These are phyloP conservation scores for Linderniella brevidens DNA, from an alignment of 257 asterid species.

Conservation along the genomic window DNA sequence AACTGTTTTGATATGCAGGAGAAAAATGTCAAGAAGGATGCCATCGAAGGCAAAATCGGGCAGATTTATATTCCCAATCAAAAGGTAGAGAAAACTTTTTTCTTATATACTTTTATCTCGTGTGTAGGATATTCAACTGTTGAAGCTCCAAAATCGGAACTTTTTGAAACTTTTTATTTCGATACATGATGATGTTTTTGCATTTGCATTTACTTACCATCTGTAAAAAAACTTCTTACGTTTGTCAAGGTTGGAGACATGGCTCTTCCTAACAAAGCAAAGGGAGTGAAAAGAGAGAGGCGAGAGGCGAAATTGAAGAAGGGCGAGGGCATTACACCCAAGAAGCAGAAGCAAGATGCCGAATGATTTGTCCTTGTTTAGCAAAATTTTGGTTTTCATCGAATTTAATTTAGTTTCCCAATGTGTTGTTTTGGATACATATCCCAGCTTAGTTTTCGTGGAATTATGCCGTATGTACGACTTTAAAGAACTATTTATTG, in stretches of 20 bases:
- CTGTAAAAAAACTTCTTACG: neutral
- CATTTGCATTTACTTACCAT: neutral
- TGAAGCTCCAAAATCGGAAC: neutral
- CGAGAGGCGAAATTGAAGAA: conserved; percentile 55
- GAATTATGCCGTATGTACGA: too few relatives aligned
- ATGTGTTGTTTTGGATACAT: too few relatives aligned
- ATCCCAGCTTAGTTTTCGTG: too few relatives aligned
- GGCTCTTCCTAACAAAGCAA: conserved; percentile 40
- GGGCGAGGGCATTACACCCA: conserved; percentile 23
- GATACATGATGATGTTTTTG: neutral
- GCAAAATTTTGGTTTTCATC: too few relatives aligned
- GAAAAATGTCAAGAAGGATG: conserved; percentile 80
- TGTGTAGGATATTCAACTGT: neutral
- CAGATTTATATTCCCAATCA: conserved; percentile 82
- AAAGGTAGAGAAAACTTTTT: conserved; percentile 39
- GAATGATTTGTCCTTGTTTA: too few relatives aligned
- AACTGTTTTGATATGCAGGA: conserved; percentile 38
- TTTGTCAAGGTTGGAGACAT: conserved; percentile 42
- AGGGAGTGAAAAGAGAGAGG: conserved; percentile 88
- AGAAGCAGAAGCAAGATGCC: conserved; percentile 62
- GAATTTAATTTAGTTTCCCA: too few relatives aligned
- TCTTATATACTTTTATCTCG: conserved; percentile 7
- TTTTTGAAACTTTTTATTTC: neutral
- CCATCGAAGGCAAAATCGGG: conserved; percentile 65
- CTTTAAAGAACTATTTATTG: too few relatives aligned